Evolutionary conservation across 2,329 filamentous ascomycete genomes (phyloP).

Genomic region (Cytospora schulzeri): DNA sequence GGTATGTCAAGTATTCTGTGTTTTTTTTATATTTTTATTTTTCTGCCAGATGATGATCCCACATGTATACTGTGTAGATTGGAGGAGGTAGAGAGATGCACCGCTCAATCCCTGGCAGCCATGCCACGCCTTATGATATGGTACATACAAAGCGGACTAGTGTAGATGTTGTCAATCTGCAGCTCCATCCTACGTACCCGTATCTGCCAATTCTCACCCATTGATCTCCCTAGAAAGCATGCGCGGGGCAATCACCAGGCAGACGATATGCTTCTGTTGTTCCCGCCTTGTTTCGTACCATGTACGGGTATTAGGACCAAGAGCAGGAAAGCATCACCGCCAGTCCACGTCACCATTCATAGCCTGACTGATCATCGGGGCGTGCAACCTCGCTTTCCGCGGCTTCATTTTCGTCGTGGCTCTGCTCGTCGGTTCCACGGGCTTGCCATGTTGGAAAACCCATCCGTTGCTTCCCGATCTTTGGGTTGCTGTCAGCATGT

Average conservation of each 20-base stretch:
- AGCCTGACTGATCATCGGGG: conserved; percentile 13
- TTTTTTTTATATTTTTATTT: neutral
- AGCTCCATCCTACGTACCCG: conserved; percentile 24
- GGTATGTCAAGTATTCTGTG: neutral
- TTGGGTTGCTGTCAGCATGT: conserved; percentile 11
- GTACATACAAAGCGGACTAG: conserved; percentile 16
- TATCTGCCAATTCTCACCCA: conserved; percentile 14
- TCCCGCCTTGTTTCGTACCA: conserved; percentile 9
- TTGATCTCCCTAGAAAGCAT: conserved; percentile 12
- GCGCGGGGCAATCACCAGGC: conserved; percentile 11
- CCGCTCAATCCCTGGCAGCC: conserved; percentile 11
- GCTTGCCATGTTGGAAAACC: neutral
- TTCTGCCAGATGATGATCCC: neutral
- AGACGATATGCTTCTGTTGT: conserved; percentile 9
- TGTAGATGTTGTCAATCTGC: conserved; percentile 25
- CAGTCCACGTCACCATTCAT: conserved; percentile 23
- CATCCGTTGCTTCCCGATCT: neutral
- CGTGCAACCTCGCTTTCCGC: conserved; percentile 13
- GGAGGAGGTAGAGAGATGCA: conserved; percentile 3
- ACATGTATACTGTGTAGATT: neutral
- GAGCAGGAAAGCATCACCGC: conserved; percentile 17
- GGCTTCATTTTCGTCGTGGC: conserved; percentile 20
- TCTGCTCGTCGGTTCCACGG: conserved; percentile 13
- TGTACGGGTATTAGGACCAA: conserved; percentile 14
- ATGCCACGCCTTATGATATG: conserved; percentile 12